Evolutionary conservation across 345 rosid genomes (phyloP), one percentile per base, ranked within the genome.

Genomic region (Lumnitzera racemosa): DNA sequence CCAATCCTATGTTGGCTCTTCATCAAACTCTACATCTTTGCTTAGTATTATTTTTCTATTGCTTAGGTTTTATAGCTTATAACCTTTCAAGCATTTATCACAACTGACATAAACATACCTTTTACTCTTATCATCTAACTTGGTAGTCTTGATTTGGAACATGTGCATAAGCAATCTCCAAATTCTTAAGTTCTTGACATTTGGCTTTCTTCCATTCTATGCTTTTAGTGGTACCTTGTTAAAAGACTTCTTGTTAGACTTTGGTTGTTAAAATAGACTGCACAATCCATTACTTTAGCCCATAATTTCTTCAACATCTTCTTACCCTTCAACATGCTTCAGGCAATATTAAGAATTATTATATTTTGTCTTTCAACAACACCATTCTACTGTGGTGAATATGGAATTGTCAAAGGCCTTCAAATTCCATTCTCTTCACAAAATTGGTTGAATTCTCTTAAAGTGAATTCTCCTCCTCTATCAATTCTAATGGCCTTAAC

Each of bases 281-380:
- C 13, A 3, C 24, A 17, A 3, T 20, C 12, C 2, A 67, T 24
- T 24, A 6, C 56, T 24, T 67, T 61, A 41, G 13, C 55, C 56
- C 51, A 48, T 13, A 25, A 55, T 8, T 31, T 12, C n/a, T 49
- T 15, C 1, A 47, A 61, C 25, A 53, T 3, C 10, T 17, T 24
- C n/a, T 52, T 52, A 4, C 11, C 25, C 6, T 69, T 57, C 24
- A 69, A 13, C 43, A 69, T 5, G 13, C 56, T 52, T 23, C 55
- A 46, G 3, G 25, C 53, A 64, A 63, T 70, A 11, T 23, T 53
- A 4, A 65, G 15, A 12, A 57, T 43, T 6, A 6, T 62, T 2
- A 13, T 16, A 13, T 62, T 69, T 23, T 46, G 56, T 0, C 63
- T 3, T 2, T 57, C 55, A 24, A 0, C 53, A 10, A 67, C 24